A percentile compares a stretch with the other conserved stretches of the same genome.
These are phyloP conservation scores for Fraxinus velutina DNA, from an alignment of 305 asterid genomes.

Conservation along the genomic window DNA sequence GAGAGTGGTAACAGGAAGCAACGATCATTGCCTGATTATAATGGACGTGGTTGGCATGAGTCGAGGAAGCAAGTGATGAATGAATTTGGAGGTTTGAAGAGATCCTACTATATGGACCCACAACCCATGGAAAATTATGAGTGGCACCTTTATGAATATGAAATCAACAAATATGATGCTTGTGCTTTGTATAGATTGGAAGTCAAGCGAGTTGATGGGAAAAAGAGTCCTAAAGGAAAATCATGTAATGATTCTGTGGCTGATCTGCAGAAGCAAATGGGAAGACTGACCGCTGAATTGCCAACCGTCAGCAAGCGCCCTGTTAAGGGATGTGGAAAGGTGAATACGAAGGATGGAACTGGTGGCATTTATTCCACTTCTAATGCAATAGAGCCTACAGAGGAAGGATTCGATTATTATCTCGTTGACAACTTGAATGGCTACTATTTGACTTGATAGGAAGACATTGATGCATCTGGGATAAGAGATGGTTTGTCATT, in stretches of 20 bases:
- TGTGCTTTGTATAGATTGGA: slow-evolving; percentile 92
- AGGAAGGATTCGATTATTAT: slow-evolving; percentile 52
- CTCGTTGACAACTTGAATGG: slow-evolving; percentile 55
- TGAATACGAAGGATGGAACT: slow-evolving; percentile 44
- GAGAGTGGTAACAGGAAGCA: slow-evolving; percentile 98
- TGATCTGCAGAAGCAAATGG: slow-evolving; percentile 91
- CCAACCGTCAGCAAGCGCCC: slow-evolving; percentile 57
- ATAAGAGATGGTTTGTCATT: slow-evolving; percentile 28
- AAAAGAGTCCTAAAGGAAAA: slow-evolving; percentile 80
- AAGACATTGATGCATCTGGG: slow-evolving; percentile 20
- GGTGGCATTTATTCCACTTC: slow-evolving; percentile 37
- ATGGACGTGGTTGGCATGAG: slow-evolving; percentile 99
- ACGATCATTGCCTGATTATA: slow-evolving; percentile 88
- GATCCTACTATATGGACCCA: slow-evolving; percentile 99
- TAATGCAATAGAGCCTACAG: slow-evolving; percentile 32
- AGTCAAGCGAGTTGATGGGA: slow-evolving; percentile 77
- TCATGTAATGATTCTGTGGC: slow-evolving; percentile 59
- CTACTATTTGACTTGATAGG: slow-evolving; percentile 45
- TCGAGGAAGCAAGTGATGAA: slow-evolving; percentile 88
- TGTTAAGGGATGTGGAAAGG: slow-evolving; percentile 63
- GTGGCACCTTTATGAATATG: slow-evolving; percentile 95
- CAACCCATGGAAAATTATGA: slow-evolving; percentile 80
- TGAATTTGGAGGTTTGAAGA: slow-evolving; percentile 82
- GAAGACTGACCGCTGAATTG: slow-evolving; percentile 70
- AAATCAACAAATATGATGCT: slow-evolving; percentile 58